Evolutionary conservation across 306 rosid species (phyloP), one percentile per base, ranked within the genome.

Genomic region (Fragaria vesca): DNA sequence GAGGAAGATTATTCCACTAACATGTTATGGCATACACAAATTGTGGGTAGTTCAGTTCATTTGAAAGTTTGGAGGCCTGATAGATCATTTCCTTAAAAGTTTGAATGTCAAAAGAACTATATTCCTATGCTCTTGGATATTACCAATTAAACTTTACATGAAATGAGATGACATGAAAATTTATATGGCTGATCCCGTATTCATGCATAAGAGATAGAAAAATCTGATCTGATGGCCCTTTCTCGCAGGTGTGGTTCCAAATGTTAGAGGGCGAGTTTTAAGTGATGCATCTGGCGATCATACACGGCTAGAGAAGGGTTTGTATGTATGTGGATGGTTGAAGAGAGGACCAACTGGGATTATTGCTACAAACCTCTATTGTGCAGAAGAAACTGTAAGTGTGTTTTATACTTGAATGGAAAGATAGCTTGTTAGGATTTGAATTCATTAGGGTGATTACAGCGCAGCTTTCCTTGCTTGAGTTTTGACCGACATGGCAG

Each of bases 301-400:
- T 32, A 47, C 82, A 34, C 81, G 42, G 54, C 69, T 80, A 50
- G 98, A 88, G 87, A 87, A 89, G 79, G 97, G 96, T 80, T 88
- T 95, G 81, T 92, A 92, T 80, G 96, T 91, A 71, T 88, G 97
- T 76, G 98, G 98, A 68, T 92, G 98, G 97, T 89, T 95, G 87
- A 92, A 92, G 89, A 88, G 98, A 87, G 97, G 96, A 69, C 98
- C 97, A n/a, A 91, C 91, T n/a, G 97, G 98, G 77, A 92, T 95
- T 83, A 81, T 95, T 84, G 98, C 88, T 66, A 88, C 97, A 86
- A 92, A 92, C 91, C 92, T 89, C 48, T 77, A 91, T 55, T 92
- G 96, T 78, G 97, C 97, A 16, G 96, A 93, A 89, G 96, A 95
- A 87, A 95, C 97, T 57, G 96, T 95, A 82, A 66, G 97, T 72